Evolutionary conservation across 208 protist genomes (phyloP).

Genomic region (Herpetomonas samuelpessoai): DNA sequence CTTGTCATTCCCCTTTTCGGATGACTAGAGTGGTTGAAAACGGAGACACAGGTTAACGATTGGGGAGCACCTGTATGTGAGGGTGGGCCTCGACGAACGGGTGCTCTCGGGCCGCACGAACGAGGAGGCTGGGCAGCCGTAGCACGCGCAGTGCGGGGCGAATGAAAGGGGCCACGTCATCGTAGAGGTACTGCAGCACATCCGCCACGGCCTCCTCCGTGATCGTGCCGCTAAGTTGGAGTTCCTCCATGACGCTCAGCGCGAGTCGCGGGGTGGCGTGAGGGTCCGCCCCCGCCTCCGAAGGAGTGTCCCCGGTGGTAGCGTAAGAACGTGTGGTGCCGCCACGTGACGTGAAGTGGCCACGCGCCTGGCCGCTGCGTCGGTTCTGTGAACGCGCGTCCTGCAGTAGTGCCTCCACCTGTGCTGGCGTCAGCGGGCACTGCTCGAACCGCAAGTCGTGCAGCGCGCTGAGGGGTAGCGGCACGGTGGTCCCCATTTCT

Average conservation of each 20-base stretch:
- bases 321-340: neutral
- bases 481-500: constrained; percentile 30
- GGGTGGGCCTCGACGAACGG: constrained; percentile 31
- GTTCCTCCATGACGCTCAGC: constrained; percentile 31
- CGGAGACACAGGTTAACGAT: constrained; percentile 5
- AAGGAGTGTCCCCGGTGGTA: neutral
- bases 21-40: no score
- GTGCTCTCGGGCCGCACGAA: constrained; percentile 24
- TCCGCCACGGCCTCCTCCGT: constrained; percentile 39
- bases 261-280: no score
- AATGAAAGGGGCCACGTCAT: constrained; percentile 18
- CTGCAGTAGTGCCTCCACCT: constrained; percentile 51
- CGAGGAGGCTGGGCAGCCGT: constrained; percentile 27
- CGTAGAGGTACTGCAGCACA: constrained; percentile 54
- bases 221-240: constrained; percentile 68
- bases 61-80: constrained; percentile 16
- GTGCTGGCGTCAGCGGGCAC: constrained; percentile 48
- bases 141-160: constrained; percentile 13
- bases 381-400: constrained; percentile 15
- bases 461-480: constrained; percentile 28
- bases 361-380: neutral
- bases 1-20: no score
- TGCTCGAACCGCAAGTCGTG: constrained; percentile 49
- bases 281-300: no score
- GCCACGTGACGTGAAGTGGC: neutral